Evolutionary conservation across 2,329 filamentous ascomycete species (phyloP).

Genomic region (Diplodia scrobiculata): DNA sequence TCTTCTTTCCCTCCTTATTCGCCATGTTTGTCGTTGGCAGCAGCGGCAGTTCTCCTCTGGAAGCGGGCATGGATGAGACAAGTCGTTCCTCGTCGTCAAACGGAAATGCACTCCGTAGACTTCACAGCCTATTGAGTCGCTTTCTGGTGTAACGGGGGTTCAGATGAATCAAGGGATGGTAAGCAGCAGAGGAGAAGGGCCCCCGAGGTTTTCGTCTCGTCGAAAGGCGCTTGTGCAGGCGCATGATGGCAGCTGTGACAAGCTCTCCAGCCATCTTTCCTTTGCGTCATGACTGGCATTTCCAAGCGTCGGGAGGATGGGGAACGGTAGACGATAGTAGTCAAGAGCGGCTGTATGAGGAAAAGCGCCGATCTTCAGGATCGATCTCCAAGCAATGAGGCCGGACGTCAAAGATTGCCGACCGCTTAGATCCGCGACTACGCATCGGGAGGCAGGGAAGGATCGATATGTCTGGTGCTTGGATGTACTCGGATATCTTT

Average conservation of each 20-base stretch:
- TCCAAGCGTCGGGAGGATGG: neutral
- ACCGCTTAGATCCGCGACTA: slow-evolving; percentile 13
- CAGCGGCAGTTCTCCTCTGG: neutral
- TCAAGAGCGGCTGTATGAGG: slow-evolving; percentile 3
- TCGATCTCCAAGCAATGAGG: slow-evolving; percentile 6
- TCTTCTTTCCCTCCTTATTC: slow-evolving; percentile 37
- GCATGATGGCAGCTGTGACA: neutral
- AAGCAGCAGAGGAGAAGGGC: neutral
- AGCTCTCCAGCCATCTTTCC: slow-evolving; percentile 4
- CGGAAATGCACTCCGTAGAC: neutral
- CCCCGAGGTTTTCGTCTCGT: neutral
- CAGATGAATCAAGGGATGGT: neutral
- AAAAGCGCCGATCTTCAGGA: slow-evolving; percentile 10
- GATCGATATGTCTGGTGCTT: neutral
- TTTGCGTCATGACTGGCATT: slow-evolving; percentile 29
- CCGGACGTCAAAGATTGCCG: slow-evolving; percentile 2
- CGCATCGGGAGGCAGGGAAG: neutral
- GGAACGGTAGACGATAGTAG: neutral
- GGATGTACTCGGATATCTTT: neutral
- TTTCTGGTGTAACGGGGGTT: neutral
- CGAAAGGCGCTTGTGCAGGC: neutral
- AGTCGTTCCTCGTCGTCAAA: neutral
- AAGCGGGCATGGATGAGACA: slow-evolving; percentile 13
- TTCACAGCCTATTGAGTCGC: neutral
- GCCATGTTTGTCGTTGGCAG: slow-evolving; percentile 26